These are phyloP conservation scores for Euphorbia pulcherrima DNA, from an alignment of 345 rosid species.

Conservation along the genomic window DNA sequence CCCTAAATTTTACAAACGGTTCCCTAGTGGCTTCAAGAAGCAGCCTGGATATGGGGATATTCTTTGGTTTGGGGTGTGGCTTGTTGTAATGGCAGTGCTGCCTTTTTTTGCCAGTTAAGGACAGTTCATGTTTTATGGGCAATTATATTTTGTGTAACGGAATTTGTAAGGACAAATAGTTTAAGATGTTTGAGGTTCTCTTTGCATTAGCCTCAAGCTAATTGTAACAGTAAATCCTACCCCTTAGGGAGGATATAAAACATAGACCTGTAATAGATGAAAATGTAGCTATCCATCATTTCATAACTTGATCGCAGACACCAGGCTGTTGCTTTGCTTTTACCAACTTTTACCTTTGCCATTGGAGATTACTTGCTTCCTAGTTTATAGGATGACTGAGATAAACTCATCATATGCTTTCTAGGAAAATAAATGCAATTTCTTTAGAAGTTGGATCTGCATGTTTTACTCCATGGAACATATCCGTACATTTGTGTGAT, in stretches of 20 bases:
- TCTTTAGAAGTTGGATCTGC: neutral
- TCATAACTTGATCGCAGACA: neutral
- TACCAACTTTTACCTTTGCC: neutral
- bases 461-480: neutral
- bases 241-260: neutral
- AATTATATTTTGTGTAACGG: no score
- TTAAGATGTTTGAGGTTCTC: neutral
- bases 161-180: no score
- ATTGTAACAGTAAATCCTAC: neutral
- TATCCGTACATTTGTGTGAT: neutral
- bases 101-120: no score
- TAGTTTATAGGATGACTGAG: neutral
- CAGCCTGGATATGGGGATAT: neutral
- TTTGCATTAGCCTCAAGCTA: neutral
- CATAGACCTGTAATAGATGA: neutral
- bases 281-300: neutral
- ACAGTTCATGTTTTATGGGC: no score
- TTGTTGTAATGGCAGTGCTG: neutral
- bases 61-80: neutral
- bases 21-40: neutral
- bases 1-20: no score
- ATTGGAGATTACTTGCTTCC: neutral
- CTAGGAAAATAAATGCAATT: neutral
- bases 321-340: no score
- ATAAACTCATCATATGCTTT: neutral